phyloP scores from a whole-genome alignment of 345 rosid genomes.

The Eucalyptus tenuipes region DNA sequence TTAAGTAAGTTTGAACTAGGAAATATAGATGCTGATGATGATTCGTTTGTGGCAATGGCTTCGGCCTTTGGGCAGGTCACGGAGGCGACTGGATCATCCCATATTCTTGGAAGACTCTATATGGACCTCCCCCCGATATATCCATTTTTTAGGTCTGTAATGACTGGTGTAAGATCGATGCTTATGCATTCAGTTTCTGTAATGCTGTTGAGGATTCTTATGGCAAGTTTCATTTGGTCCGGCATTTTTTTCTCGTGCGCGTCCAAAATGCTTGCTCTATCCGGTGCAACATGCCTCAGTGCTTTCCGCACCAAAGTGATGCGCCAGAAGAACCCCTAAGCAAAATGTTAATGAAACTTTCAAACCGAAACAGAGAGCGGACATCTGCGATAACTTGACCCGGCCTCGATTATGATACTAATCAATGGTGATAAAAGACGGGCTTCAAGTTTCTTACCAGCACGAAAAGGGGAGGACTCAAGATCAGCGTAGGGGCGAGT shows the following conservation, averaged over 20 bases:
- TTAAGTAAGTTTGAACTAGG: not conserved
- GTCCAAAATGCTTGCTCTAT: not conserved
- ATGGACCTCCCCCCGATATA: constrained; percentile 87
- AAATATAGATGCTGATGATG: not conserved
- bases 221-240: not conserved
- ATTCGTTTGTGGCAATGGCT: not conserved
- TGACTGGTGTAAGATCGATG: not conserved
- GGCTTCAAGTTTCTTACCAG: not conserved
- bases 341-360: not conserved
- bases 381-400: not conserved
- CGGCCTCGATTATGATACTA: not conserved
- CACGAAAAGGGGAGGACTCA: not conserved
- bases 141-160: constrained; percentile 48
- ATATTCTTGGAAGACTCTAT: constrained; percentile 70
- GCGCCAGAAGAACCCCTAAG: not conserved
- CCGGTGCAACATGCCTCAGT: not conserved
- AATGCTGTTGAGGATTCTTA: not conserved
- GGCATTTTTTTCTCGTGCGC: not conserved
- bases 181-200: not conserved
- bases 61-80: constrained; percentile 31
- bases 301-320: not conserved
- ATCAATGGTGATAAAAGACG: not conserved
- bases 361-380: not conserved
- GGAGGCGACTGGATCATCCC: constrained; percentile 50
- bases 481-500: not conserved